Base-by-base conservation (phyloP, 169 alveolate species). In the Eimeria necatrix region DNA sequence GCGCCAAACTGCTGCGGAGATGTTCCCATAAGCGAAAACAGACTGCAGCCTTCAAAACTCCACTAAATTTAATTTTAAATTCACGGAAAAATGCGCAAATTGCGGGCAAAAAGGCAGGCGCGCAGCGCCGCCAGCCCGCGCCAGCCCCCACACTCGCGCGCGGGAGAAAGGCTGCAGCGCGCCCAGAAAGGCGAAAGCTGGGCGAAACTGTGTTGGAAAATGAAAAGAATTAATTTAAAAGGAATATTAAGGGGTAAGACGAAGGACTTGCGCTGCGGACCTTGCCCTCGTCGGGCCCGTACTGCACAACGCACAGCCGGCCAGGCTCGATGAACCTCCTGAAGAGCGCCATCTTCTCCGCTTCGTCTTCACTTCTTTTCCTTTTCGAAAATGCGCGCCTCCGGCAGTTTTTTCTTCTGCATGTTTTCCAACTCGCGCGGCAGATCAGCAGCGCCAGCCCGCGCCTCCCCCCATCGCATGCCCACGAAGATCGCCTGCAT, bases 221-320 rank as follows among this genome's bases (percentile, higher is more conserved):
- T 6, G 4, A 71, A 20, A 71, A 71, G 53, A 32, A 9, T 20
- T 26, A 32, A 20, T 71, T 32, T 71, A 20, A 5, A 24, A 32
- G 2, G 41, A 32, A 56, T 56, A 56, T 56, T 1, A 12, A 18
- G 68, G 68, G 20, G 1, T 0, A 56, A 56, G 68, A 56, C 20
- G 4, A 10, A 56, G 68, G 22, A 56, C 46, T 49, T 64, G 48
- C 87, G 46, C 95, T 80, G 49, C 96, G n/a, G 68, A 98, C 98
- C 98, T 98, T 98, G 93, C 99, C 99, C 46, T 98, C 97, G 78
- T 98, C 98, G 26, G 99, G 99, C 56, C 99, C 99, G 95, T 98
- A 98, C 80, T 98, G 98, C 92, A 98, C 95, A 70, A 98, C 97
- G 96, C 98, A 97, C 91, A 98, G 97, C 93, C 99, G 98, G 83